These are phyloP conservation scores for Pichia sp. DNA, from an alignment of 1,139 yeast genomes.

Conservation along the genomic window DNA sequence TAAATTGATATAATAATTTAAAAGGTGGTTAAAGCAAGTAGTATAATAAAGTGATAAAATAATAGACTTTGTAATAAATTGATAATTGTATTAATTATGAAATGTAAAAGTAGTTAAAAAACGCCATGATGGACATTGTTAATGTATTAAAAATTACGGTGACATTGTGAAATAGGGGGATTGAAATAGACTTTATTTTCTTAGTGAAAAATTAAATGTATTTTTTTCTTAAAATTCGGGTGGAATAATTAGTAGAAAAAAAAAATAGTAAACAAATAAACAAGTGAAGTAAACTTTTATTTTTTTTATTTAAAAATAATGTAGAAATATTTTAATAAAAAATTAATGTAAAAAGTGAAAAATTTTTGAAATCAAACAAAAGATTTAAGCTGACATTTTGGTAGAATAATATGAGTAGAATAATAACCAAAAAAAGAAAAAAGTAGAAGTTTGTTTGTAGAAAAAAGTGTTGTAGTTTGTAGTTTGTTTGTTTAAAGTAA, in stretches of 20 bases:
- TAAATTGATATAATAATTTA: conserved; percentile 5
- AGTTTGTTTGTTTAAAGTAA: conserved; percentile 1
- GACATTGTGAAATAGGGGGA: too few species aligned
- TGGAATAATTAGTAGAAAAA: too few species aligned
- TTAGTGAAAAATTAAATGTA: too few species aligned
- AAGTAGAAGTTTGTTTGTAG: conserved; percentile 9
- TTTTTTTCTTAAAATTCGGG: too few species aligned
- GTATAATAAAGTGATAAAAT: too few species aligned
- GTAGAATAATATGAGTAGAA: not conserved
- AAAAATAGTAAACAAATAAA: too few species aligned
- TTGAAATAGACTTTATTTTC: too few species aligned
- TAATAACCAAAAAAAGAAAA: conserved; percentile 4
- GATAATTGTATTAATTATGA: too few species aligned
- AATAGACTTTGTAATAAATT: too few species aligned
- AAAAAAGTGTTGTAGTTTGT: conserved; percentile 2
- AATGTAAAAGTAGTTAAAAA: too few species aligned
- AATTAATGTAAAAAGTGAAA: not conserved
- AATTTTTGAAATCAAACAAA: conserved; percentile 8
- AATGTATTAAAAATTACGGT: too few species aligned
- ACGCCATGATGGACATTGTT: too few species aligned
- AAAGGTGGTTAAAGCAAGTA: not conserved
- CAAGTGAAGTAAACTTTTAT: not conserved
- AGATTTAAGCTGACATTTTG: conserved; percentile 30
- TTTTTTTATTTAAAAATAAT: conserved; percentile 5
- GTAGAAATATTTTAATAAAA: not conserved